These are phyloP conservation scores for Carex sylvatica DNA, from an alignment of 202 grass and related monocot species.

Conservation along the genomic window DNA sequence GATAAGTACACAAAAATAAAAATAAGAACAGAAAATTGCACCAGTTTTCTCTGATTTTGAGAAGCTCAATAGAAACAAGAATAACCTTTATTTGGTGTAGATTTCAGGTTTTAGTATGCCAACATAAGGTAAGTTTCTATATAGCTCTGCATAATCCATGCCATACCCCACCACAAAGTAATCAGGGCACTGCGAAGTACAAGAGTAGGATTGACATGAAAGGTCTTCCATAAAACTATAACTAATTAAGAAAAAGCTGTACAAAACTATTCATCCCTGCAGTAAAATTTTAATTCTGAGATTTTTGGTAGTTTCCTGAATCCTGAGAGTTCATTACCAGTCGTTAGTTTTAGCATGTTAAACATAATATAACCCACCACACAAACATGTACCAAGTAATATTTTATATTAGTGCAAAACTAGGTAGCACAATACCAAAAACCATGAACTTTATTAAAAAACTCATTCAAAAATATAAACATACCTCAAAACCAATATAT, in stretches of 20 bases:
- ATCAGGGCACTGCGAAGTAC: slow-evolving; percentile 74
- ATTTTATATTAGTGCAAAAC: too few species aligned
- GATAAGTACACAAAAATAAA: not conserved
- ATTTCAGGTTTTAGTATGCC: slow-evolving; percentile 80
- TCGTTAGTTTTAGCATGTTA: not conserved
- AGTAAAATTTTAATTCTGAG: not conserved
- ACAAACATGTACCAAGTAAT: too few species aligned
- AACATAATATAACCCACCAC: not conserved
- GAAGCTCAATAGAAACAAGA: slow-evolving; percentile 12
- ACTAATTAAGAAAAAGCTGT: not conserved
- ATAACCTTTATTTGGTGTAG: slow-evolving; percentile 45
- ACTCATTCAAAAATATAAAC: slow-evolving; percentile 2
- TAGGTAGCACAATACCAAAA: not conserved
- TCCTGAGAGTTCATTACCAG: not conserved
- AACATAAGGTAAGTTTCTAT: slow-evolving; percentile 81
- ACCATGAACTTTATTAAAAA: not conserved
- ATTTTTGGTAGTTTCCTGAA: not conserved
- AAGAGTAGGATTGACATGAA: not conserved
- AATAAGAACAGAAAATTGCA: not conserved
- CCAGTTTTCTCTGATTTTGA: slow-evolving; percentile 12
- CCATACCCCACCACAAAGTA: slow-evolving; percentile 93
- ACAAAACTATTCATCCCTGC: not conserved
- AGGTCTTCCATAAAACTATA: not conserved
- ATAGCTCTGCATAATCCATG: slow-evolving; percentile 86
- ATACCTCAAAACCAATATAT: slow-evolving; percentile 85